Evolutionary conservation across 108 stramenopile genomes (phyloP), one percentile per base, ranked within the genome.

Genomic region (Nitzschia inconspicua): DNA sequence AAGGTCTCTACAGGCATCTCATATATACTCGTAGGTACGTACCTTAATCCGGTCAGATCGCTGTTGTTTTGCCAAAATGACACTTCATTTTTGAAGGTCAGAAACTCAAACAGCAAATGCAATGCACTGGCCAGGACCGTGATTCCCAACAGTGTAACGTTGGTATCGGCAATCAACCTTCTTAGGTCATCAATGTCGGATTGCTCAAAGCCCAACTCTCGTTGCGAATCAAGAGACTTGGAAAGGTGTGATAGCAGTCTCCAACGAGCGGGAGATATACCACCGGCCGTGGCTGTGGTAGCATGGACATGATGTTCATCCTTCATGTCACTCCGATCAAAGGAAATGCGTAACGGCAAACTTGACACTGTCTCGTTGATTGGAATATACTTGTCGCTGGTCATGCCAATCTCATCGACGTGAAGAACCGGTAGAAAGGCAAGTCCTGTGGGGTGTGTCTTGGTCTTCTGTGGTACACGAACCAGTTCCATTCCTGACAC

Each of bases 31-130:
- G n/a, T n/a, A n/a, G n/a, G n/a, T n/a, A n/a, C n/a, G n/a, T n/a
- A n/a, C 27, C 73, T 75, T 13, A 97, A 67, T 5, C 96, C 96
- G 9, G 86, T 86, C 40, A 95, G 71, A 59, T 88, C 92, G 20
- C 88, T 92, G 62, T 97, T 95, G 42, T 78, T 67, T 13, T 72
- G 47, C 96, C 96, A 97, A 59, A 97, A 97, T 16, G 80, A 78
- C n/a, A 97, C 91, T 60, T 97, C 96, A 36, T 73, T 84, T 57
- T 92, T 91, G 68, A 97, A 96, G 5, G 96, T 95, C 60, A 97
- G 60, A 60, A 95, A 92, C 62, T 97, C 96, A 74, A 97, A 97
- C 11, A 97, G 67, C 9, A 97, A 75, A 62, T 97, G 96, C 41
- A 97, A 66, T 11, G 83, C 83, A 31, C 88, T 87, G n/a, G 92